A percentile compares a stretch with the other conserved stretches of the same genome.
These are phyloP conservation scores for Cytospora leucostoma DNA, from an alignment of 2,329 filamentous ascomycete genomes.

Conservation along the genomic window DNA sequence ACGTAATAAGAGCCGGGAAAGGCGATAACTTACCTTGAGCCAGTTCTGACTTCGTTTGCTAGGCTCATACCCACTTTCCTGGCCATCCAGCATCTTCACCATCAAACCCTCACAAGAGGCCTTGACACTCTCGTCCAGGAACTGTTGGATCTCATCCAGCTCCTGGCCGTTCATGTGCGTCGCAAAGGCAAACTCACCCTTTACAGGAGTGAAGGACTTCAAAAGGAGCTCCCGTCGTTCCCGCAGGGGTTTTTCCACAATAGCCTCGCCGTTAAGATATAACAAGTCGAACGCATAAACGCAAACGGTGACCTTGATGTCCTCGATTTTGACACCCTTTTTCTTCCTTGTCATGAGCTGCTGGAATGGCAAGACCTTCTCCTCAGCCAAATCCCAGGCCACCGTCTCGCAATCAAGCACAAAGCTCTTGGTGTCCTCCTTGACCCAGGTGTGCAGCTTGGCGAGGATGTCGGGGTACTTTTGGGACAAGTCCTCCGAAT, in stretches of 20 bases:
- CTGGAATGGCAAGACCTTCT: conserved; percentile 96
- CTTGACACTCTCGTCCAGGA: conserved; percentile 93
- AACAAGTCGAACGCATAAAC: conserved; percentile 96
- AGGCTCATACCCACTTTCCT: conserved; percentile 92
- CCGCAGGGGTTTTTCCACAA: conserved; percentile 84
- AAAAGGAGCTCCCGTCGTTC: conserved; percentile 78
- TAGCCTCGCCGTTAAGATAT: conserved; percentile 86
- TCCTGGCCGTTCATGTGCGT: conserved; percentile 85
- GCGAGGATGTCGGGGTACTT: conserved; percentile 96
- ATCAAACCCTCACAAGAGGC: conserved; percentile 96
- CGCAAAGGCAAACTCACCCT: conserved; percentile 91
- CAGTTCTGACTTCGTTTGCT: conserved; percentile 96
- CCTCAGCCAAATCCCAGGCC: conserved; percentile 91
- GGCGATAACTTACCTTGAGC: conserved; percentile 71
- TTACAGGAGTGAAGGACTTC: conserved; percentile 70
- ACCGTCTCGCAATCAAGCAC: conserved; percentile 99
- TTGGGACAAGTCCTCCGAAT: conserved; percentile 94
- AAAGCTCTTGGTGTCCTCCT: conserved; percentile 86
- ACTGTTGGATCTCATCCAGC: conserved; percentile 87
- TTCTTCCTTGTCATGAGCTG: conserved; percentile 97
- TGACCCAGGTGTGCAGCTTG: conserved; percentile 88
- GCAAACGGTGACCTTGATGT: conserved; percentile 95
- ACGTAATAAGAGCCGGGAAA: not conserved
- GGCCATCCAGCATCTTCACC: conserved; percentile 98
- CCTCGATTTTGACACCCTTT: conserved; percentile 94